Conservation (phyloP, 176 grass and related monocot genomes). For the Oryza longistaminata region DNA sequence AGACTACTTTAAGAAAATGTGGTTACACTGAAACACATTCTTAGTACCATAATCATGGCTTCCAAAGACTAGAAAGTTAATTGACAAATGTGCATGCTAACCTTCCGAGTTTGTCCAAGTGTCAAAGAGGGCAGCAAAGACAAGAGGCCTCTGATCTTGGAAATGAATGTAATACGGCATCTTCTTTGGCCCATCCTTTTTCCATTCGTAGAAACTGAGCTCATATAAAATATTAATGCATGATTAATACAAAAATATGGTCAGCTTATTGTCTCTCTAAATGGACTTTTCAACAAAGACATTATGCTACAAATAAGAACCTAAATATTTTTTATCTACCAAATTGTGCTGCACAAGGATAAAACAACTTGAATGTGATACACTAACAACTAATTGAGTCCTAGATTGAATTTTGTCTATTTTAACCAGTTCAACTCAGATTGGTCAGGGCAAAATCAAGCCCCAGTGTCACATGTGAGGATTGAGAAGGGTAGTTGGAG, state of each 20-base stretch:
- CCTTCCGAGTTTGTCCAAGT: conserved; percentile 71
- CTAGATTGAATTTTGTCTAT: neutral
- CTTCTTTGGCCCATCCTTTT: conserved; percentile 86
- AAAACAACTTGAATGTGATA: neutral
- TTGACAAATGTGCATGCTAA: conserved; percentile 26
- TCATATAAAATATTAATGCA: conserved; percentile 1
- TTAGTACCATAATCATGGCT: neutral
- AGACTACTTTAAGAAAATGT: conserved; percentile 3
- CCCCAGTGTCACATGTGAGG: neutral
- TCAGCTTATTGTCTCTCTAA: neutral
- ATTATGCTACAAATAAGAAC: conserved; percentile 12
- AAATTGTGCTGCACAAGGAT: neutral
- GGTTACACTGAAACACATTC: neutral
- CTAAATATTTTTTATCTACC: neutral
- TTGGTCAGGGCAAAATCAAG: neutral
- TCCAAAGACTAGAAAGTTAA: conserved; percentile 3
- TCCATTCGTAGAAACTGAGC: conserved; percentile 93
- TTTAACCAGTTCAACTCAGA: neutral
- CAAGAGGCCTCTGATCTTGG: conserved; percentile 71
- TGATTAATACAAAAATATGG: conserved; percentile 27
- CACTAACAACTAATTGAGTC: neutral
- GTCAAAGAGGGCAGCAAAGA: conserved; percentile 86
- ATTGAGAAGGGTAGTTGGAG: neutral
- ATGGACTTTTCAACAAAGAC: neutral
- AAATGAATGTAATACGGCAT: conserved; percentile 92